phyloP scores from a whole-genome alignment of 108 stramenopile genomes.

The Skeletonema tropicum region DNA sequence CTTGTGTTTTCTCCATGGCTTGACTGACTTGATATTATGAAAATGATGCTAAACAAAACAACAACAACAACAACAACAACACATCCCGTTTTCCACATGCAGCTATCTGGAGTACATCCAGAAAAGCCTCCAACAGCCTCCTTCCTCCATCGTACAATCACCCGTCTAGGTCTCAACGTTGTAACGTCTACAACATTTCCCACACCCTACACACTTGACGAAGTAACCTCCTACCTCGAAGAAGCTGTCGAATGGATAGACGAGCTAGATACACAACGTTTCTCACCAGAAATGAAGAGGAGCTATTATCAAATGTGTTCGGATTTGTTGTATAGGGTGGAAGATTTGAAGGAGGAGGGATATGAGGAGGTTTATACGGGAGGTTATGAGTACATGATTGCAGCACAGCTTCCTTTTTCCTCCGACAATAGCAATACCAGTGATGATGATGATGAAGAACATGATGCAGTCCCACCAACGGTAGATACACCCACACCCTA shows the following conservation, averaged over 20 bases:
- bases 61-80: too few relatives aligned
- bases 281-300: neutral
- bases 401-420: neutral
- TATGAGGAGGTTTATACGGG: constrained; percentile 2
- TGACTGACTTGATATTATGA: neutral
- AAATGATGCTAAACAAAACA: too few relatives aligned
- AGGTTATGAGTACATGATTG: constrained; percentile 2
- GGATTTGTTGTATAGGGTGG: neutral
- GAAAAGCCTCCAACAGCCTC: neutral
- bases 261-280: neutral
- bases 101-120: neutral
- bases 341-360: constrained; percentile 1
- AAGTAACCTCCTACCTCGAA: neutral
- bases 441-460: neutral
- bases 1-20: too few relatives aligned
- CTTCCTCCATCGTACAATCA: neutral
- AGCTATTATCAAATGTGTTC: neutral
- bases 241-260: neutral
- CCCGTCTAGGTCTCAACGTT: neutral
- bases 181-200: neutral
- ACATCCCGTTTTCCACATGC: neutral
- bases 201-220: neutral
- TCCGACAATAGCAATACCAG: too few relatives aligned
- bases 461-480: neutral
- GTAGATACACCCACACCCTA: constrained; percentile 1